Percentiles rank a stretch among this genome's conserved stretches.
These are phyloP conservation scores for Aspergillus nidulans DNA, from an alignment of 495 filamentous ascomycete species.

Conservation along the genomic window DNA sequence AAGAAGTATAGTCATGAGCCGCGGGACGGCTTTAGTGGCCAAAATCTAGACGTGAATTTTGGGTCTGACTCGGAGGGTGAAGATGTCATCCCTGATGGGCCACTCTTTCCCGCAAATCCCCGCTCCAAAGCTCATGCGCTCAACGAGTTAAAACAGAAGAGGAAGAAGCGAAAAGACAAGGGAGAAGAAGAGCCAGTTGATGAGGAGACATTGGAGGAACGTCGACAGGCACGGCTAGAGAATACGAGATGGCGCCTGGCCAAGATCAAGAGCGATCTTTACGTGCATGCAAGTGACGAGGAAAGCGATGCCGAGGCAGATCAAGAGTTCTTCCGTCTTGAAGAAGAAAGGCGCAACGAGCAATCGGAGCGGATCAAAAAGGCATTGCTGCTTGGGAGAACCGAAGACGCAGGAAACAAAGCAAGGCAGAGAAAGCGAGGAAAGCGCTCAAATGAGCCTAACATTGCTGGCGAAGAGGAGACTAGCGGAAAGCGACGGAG, in stretches of 20 bases:
- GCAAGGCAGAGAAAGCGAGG: constrained; percentile 21
- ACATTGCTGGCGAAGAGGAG: constrained; percentile 14
- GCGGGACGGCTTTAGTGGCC: constrained; percentile 34
- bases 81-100: constrained; percentile 56
- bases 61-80: constrained; percentile 61
- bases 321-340: constrained; percentile 65
- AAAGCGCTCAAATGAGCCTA: constrained; percentile 32
- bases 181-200: constrained; percentile 40
- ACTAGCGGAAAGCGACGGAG: constrained; percentile 33
- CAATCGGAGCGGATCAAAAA: constrained; percentile 47
- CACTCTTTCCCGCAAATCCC: constrained; percentile 60
- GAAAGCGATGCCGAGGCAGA: constrained; percentile 68
- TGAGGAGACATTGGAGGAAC: constrained; percentile 48
- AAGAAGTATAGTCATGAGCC: constrained; percentile 54
- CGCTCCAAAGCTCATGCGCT: constrained; percentile 43
- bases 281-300: constrained; percentile 74
- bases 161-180: constrained; percentile 39
- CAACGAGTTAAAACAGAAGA: constrained; percentile 50
- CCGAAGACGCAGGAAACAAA: constrained; percentile 40
- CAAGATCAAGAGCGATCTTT: constrained; percentile 80
- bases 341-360: constrained; percentile 52
- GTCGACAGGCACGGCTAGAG: constrained; percentile 49
- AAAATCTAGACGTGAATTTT: constrained; percentile 42
- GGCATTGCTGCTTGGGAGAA: constrained; percentile 49
- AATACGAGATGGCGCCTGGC: constrained; percentile 58